A percentile compares a stretch with the other conserved stretches of the same genome.
Evolutionary conservation across 2,329 filamentous ascomycete genomes (phyloP).

Genomic region (Lachnellula arida): DNA sequence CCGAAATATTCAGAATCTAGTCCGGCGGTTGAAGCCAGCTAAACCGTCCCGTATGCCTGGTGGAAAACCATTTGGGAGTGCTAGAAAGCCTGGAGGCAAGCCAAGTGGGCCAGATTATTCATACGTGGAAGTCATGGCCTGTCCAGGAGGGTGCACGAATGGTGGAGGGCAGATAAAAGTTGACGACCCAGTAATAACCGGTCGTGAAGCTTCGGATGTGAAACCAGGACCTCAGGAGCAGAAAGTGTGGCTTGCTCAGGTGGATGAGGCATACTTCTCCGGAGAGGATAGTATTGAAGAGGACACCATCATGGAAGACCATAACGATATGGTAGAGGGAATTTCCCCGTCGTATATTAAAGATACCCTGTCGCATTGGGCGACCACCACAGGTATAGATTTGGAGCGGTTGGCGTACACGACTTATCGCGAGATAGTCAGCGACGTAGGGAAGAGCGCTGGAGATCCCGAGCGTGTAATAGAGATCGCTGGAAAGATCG

Average conservation of each 20-base stretch:
- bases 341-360: slow-evolving; percentile 64
- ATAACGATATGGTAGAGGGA: slow-evolving; percentile 50
- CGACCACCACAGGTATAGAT: slow-evolving; percentile 62
- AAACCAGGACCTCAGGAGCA: slow-evolving; percentile 73
- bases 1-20: slow-evolving; percentile 95
- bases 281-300: slow-evolving; percentile 48
- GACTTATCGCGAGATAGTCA: slow-evolving; percentile 86
- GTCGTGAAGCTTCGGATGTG: slow-evolving; percentile 41
- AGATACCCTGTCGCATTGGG: slow-evolving; percentile 72
- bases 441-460: slow-evolving; percentile 80
- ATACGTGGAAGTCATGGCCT: slow-evolving; percentile 99
- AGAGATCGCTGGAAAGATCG: slow-evolving; percentile 83
- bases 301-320: slow-evolving; percentile 27
- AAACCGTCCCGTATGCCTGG: slow-evolving; percentile 76
- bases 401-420: slow-evolving; percentile 74
- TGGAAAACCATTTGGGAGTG: slow-evolving; percentile 55
- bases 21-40: slow-evolving; percentile 82
- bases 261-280: slow-evolving; percentile 90
- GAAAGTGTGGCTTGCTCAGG: slow-evolving; percentile 75
- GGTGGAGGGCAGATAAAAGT: slow-evolving; percentile 93
- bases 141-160: slow-evolving; percentile 97
- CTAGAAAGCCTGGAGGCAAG: slow-evolving; percentile 48
- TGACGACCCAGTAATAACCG: slow-evolving; percentile 64
- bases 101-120: slow-evolving; percentile 60
- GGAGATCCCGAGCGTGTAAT: slow-evolving; percentile 76